Evolutionary conservation across 108 stramenopile genomes (phyloP).

Genomic region (Cyclotella kingstonii): DNA sequence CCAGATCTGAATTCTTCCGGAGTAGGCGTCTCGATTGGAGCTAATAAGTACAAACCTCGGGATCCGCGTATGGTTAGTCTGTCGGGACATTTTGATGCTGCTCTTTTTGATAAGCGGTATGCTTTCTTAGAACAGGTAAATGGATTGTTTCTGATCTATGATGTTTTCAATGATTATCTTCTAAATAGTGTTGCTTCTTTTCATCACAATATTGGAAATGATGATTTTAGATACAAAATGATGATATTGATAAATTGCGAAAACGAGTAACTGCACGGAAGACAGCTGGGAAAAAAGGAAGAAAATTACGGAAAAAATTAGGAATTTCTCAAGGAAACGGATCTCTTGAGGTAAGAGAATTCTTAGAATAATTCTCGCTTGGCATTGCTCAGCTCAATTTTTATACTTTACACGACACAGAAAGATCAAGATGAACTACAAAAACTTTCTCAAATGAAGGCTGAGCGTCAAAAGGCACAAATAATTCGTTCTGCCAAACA

Average conservation of each 20-base stretch:
- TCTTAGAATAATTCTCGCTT: no score
- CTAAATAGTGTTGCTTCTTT: neutral
- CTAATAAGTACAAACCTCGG: conserved; percentile 76
- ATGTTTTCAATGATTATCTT: neutral
- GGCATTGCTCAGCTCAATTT: no score
- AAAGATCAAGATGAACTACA: conserved; percentile 67
- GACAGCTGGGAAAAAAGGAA: conserved; percentile 69
- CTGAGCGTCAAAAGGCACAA: conserved; percentile 57
- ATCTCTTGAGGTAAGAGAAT: conserved; percentile 5
- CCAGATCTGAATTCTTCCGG: conserved; percentile 69
- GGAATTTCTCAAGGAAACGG: conserved; percentile 48
- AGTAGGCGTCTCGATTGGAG: conserved; percentile 81
- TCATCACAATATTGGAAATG: neutral
- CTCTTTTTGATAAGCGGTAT: conserved; percentile 74
- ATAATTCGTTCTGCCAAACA: conserved; percentile 64
- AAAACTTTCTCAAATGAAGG: conserved; percentile 57
- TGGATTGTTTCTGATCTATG: neutral
- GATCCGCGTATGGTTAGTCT: conserved; percentile 77
- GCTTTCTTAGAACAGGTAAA: conserved; percentile 64
- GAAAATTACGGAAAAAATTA: conserved; percentile 58
- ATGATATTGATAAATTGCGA: conserved; percentile 71
- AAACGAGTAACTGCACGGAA: conserved; percentile 63
- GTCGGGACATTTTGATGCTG: conserved; percentile 69
- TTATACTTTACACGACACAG: no score
- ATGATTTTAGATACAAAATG: conserved; percentile 46